Base-by-base conservation (phyloP, 352 stramenopile species). In the Saprolegnia parasitica region DNA sequence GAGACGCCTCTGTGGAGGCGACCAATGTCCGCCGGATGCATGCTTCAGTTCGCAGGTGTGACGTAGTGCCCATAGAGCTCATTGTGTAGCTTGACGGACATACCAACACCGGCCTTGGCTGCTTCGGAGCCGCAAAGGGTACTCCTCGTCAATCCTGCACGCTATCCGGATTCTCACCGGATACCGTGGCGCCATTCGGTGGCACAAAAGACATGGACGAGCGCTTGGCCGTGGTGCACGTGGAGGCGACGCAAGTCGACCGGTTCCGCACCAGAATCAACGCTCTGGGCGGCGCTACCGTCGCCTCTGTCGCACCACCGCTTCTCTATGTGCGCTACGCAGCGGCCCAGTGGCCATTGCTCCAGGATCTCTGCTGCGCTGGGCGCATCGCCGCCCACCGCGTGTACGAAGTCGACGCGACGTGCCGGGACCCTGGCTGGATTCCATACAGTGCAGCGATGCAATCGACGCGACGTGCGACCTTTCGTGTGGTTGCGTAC, bases 321-420 rank as follows among this genome's bases (percentile, higher is more conserved):
- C 61, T 80, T n/a, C 72, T 80, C 67, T 80, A 76, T 61, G 32
- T 73, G 16, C 50, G 74, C 15, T 66, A 47, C 6, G 40, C 45
- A 1, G 26, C 23, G 3, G 5, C 37, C 2, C 18, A 21, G 29
- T 9, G 9, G 1, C 0, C 16, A 16, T 21, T 49, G 29, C 47
- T 73, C 5, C 37, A 64, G 18, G 8, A 26, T 9, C 47, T 64
- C 2, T 73, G 81, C 15, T 72, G 72, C 18, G 10, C 35, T 2
- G 77, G 78, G 5, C 75, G 80, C 56, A 84, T 86, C 35, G 71
- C 72, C 1, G 78, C 78, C 8, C 80, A 88, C 50, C 78, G 78
- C 8, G 63, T 88, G 18, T 86, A 88, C 67, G 72, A 75, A n/a
- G 65, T 88, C 24, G 72, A 83, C 64, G 65, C 64, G 70, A 75